A percentile compares a stretch with the other conserved stretches of the same genome.
These are phyloP conservation scores for Pichia sp. DNA, from an alignment of 1,139 yeast species.

Conservation along the genomic window DNA sequence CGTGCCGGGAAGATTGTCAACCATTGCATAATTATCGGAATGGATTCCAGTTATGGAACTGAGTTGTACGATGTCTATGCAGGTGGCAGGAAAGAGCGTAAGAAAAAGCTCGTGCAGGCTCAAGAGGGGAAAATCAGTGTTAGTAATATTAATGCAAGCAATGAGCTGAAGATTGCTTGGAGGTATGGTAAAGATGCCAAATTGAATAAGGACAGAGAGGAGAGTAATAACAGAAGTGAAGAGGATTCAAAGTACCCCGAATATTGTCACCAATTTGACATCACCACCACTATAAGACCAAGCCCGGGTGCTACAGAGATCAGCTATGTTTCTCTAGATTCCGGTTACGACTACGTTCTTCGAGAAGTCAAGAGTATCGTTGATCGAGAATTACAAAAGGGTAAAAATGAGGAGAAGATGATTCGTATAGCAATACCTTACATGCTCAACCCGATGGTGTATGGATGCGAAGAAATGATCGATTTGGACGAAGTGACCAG, in stretches of 20 bases:
- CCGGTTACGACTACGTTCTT: constrained; percentile 26
- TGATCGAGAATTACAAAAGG: constrained; percentile 19
- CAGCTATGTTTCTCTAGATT: constrained; percentile 40
- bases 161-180: constrained; percentile 81
- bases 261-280: constrained; percentile 67
- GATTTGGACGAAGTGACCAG: constrained; percentile 47
- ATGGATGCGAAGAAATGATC: constrained; percentile 38
- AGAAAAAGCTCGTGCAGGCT: constrained; percentile 48
- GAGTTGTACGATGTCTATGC: constrained; percentile 77
- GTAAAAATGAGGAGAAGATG: constrained; percentile 26
- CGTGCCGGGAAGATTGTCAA: constrained; percentile 27
- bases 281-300: constrained; percentile 62
- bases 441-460: constrained; percentile 71
- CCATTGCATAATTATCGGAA: constrained; percentile 64
- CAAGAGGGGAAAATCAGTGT: constrained; percentile 64
- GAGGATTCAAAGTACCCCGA: constrained; percentile 37
- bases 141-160: constrained; percentile 45
- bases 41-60: constrained; percentile 53
- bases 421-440: constrained; percentile 70
- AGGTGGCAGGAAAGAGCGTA: constrained; percentile 62
- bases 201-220: not conserved
- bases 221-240: constrained; percentile 11
- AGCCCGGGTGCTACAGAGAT: constrained; percentile 59
- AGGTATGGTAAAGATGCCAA: constrained; percentile 45
- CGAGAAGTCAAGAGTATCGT: constrained; percentile 38